A percentile compares a stretch with the other conserved stretches of the same genome.
Evolutionary conservation across 441 rosid species (phyloP).

Genomic region (Heliophila coronopifolia): DNA sequence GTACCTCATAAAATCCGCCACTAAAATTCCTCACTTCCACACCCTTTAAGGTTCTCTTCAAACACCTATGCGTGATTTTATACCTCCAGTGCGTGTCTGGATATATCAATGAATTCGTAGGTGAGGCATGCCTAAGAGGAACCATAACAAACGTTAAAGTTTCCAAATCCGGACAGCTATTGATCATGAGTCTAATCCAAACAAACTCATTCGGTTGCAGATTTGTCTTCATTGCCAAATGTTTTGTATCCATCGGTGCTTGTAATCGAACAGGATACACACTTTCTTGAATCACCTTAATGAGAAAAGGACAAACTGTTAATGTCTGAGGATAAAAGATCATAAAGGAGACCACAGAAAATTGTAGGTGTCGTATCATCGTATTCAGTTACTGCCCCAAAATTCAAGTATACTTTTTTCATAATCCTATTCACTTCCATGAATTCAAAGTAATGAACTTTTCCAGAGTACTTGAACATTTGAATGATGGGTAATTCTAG

Average conservation of each 20-base stretch:
- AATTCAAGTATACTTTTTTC: constrained; percentile 37
- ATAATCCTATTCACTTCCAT: not conserved
- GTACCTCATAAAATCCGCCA: not conserved
- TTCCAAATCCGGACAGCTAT: constrained; percentile 33
- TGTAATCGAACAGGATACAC: constrained; percentile 22
- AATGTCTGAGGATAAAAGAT: constrained; percentile 18
- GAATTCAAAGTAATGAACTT: constrained; percentile 19
- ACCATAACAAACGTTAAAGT: constrained; percentile 33
- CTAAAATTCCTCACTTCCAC: constrained; percentile 34
- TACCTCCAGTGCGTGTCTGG: constrained; percentile 11
- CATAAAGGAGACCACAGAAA: constrained; percentile 27
- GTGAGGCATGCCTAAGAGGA: not conserved
- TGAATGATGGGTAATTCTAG: constrained; percentile 29
- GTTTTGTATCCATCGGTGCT: constrained; percentile 20
- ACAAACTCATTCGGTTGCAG: constrained; percentile 26
- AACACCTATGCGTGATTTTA: not conserved
- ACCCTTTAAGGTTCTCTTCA: constrained; percentile 16
- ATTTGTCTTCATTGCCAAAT: constrained; percentile 33
- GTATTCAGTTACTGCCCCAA: constrained; percentile 8
- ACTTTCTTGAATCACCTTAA: constrained; percentile 32
- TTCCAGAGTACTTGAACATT: constrained; percentile 36
- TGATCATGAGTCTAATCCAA: constrained; percentile 41
- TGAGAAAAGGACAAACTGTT: constrained; percentile 33
- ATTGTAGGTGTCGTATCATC: not conserved
- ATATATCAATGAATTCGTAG: not conserved